Percentiles rank a stretch among this genome's conserved stretches.
Evolutionary conservation across 1,284 basidiomycete genomes (phyloP).

Genomic region (Ustilago curta): DNA sequence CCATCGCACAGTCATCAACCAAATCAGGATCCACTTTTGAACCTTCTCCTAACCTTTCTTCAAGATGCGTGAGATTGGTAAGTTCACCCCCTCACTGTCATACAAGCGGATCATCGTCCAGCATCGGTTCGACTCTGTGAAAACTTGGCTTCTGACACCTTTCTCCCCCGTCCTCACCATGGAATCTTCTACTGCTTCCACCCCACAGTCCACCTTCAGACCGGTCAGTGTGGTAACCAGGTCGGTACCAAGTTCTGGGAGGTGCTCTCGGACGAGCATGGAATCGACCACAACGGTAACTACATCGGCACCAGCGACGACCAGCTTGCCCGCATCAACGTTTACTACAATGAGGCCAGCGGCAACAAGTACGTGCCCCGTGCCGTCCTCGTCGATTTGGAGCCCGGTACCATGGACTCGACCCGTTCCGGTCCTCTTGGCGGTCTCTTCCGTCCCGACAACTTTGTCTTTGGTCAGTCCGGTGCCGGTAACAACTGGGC

Average conservation of each 20-base stretch:
- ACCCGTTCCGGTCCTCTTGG: conserved; percentile 78
- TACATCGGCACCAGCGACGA: conserved; percentile 94
- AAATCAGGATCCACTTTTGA: conserved; percentile 24
- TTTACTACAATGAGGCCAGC: conserved; percentile 69
- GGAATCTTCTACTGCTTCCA: too few species aligned
- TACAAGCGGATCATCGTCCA: not conserved
- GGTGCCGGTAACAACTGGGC: conserved; percentile 92
- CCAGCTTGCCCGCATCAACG: conserved; percentile 91
- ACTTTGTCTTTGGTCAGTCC: conserved; percentile 75
- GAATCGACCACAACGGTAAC: conserved; percentile 86
- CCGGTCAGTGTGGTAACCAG: conserved; percentile 70
- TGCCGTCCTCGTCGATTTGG: conserved; percentile 89
- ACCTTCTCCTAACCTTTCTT: conserved; percentile 29
- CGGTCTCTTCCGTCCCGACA: conserved; percentile 86
- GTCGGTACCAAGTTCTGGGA: conserved; percentile 94
- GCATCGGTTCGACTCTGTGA: not conserved
- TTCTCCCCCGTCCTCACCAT: not conserved
- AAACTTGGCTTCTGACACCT: not conserved
- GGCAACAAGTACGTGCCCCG: conserved; percentile 88
- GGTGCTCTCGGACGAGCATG: conserved; percentile 95
- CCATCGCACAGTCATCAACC: conserved; percentile 19
- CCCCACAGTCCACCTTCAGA: conserved; percentile 68
- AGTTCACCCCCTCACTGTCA: conserved; percentile 4
- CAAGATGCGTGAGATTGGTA: conserved; percentile 60
- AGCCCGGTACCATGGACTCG: conserved; percentile 86